phyloP scores from a whole-genome alignment of 306 rosid genomes.

The Quercus bicolor region DNA sequence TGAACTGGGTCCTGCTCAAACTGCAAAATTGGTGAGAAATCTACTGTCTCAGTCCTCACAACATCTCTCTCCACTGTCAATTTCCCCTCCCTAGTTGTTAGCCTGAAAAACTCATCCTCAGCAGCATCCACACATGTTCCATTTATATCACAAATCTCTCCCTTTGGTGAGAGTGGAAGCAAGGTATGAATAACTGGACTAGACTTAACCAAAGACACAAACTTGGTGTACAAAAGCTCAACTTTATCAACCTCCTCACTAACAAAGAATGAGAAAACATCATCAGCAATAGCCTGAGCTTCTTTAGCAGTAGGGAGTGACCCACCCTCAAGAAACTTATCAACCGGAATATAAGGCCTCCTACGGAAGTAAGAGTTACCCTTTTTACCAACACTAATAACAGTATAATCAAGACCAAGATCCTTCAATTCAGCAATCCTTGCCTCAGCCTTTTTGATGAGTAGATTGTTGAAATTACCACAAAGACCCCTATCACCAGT shows the following conservation, averaged over 20 bases:
- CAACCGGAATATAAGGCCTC: slow-evolving; percentile 82
- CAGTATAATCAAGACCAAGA: slow-evolving; percentile 57
- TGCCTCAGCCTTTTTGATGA: slow-evolving; percentile 65
- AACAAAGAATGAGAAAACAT: slow-evolving; percentile 75
- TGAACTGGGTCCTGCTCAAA: slow-evolving; percentile 96
- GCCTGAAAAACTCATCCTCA: slow-evolving; percentile 82
- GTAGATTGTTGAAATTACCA: slow-evolving; percentile 60
- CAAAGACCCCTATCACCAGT: slow-evolving; percentile 94
- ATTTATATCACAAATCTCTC: slow-evolving; percentile 81
- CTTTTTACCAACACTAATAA: slow-evolving; percentile 81
- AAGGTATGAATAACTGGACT: slow-evolving; percentile 77
- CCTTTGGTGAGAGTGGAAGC: slow-evolving; percentile 87
- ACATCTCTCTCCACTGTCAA: slow-evolving; percentile 72
- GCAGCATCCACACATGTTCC: slow-evolving; percentile 85
- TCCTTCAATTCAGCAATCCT: slow-evolving; percentile 62
- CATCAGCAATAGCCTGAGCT: slow-evolving; percentile 90
- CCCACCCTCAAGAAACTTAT: slow-evolving; percentile 62
- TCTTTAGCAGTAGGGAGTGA: slow-evolving; percentile 77
- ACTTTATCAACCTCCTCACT: slow-evolving; percentile 90
- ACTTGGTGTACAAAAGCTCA: slow-evolving; percentile 79
- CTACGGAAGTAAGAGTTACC: slow-evolving; percentile 73
- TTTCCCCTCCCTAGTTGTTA: slow-evolving; percentile 82
- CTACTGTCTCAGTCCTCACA: slow-evolving; percentile 45
- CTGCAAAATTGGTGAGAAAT: slow-evolving; percentile 65
- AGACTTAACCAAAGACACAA: slow-evolving; percentile 76